Conservation (phyloP, 805 yeast species). For the Teunomyces kruisii region DNA sequence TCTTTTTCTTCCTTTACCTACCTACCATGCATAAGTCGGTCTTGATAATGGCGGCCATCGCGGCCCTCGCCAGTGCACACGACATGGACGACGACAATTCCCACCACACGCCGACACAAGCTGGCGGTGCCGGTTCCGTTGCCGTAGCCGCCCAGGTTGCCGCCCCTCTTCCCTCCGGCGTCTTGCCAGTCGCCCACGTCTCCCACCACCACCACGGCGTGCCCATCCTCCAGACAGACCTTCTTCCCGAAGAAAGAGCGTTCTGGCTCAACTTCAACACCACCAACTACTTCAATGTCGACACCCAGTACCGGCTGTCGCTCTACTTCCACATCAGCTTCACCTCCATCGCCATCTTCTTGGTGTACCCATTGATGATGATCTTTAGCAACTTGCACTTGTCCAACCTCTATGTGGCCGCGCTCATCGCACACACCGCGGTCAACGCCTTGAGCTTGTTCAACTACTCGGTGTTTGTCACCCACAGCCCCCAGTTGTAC, state of each 20-base stretch:
- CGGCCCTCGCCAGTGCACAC: background rate
- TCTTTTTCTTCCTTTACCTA: no score
- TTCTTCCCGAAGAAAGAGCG: conserved; percentile 67
- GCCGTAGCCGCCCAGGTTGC: no score
- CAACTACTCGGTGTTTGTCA: conserved; percentile 55
- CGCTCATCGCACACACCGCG: conserved; percentile 41
- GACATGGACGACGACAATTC: no score
- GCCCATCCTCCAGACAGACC: conserved; percentile 66
- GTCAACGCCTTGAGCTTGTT: conserved; percentile 51
- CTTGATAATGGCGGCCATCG: background rate
- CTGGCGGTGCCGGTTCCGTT: no score
- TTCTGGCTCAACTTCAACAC: conserved; percentile 84
- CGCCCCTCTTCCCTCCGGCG: no score
- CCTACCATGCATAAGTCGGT: background rate
- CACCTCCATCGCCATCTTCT: conserved; percentile 43
- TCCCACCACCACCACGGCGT: conserved; percentile 58
- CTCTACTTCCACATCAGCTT: conserved; percentile 55
- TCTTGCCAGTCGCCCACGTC: conserved; percentile 28
- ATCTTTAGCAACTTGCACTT: conserved; percentile 61
- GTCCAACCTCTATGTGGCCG: conserved; percentile 23
- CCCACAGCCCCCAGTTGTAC: conserved; percentile 62
- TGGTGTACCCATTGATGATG: conserved; percentile 68
- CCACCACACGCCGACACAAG: no score
- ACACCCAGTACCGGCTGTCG: conserved; percentile 48
- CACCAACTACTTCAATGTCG: conserved; percentile 58